phyloP scores from a whole-genome alignment of 2,329 filamentous ascomycete species.

The Pseudogymnoascus sp. region DNA sequence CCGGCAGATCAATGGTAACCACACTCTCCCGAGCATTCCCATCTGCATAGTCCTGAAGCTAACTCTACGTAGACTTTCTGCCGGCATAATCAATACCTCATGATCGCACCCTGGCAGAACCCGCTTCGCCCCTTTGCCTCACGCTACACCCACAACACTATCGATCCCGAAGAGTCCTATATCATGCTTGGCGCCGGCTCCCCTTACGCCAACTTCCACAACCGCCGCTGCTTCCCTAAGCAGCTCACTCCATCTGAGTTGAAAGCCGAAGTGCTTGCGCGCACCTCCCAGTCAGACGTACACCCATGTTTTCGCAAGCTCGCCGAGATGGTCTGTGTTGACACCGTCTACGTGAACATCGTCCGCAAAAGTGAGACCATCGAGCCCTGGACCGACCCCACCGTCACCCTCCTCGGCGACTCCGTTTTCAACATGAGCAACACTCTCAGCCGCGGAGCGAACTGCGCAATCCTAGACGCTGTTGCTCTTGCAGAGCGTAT shows the following conservation, averaged over 20 bases:
- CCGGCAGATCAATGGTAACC: neutral
- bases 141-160: slow-evolving; percentile 18
- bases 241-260: slow-evolving; percentile 20
- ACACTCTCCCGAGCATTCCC: neutral
- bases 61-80: slow-evolving; percentile 18
- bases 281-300: slow-evolving; percentile 23
- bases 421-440: slow-evolving; percentile 25
- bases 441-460: slow-evolving; percentile 24
- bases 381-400: slow-evolving; percentile 18
- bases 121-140: slow-evolving; percentile 20
- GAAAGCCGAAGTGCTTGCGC: slow-evolving; percentile 19
- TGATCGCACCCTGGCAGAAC: slow-evolving; percentile 24
- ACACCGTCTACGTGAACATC: slow-evolving; percentile 20
- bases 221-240: slow-evolving; percentile 18
- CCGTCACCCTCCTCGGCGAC: slow-evolving; percentile 24
- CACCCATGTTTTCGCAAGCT: slow-evolving; percentile 19
- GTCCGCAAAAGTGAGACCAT: slow-evolving; percentile 22
- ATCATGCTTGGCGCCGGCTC: slow-evolving; percentile 26
- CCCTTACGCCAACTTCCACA: slow-evolving; percentile 19
- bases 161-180: slow-evolving; percentile 23
- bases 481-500: slow-evolving; percentile 21
- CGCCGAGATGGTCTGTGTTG: slow-evolving; percentile 18
- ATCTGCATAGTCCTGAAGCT: neutral
- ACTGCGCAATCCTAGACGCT: slow-evolving; percentile 25
- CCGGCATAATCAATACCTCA: slow-evolving; percentile 23